Conservation (phyloP, 768 basidiomycete genomes). For the Suillus placidus region DNA sequence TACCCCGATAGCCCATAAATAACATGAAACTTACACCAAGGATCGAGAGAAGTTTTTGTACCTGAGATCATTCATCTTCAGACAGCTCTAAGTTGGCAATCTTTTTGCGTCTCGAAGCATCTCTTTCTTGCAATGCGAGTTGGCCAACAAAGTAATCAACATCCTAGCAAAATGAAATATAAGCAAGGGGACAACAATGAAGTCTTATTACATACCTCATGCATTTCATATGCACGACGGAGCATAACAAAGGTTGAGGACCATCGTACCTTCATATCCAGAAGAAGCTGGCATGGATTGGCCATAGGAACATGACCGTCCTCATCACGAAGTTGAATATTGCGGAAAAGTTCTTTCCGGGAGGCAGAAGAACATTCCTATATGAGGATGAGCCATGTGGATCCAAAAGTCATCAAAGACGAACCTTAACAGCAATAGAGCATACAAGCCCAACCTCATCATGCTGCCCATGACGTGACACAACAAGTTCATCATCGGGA, state of each 20-base stretch:
- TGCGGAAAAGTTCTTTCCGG: neutral
- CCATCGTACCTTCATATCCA: neutral
- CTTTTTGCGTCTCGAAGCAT: neutral
- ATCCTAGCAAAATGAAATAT: neutral
- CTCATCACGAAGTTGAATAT: neutral
- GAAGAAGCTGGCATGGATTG: neutral
- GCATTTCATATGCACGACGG: neutral
- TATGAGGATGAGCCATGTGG: neutral
- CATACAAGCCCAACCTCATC: neutral
- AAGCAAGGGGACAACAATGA: neutral
- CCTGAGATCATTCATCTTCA: neutral
- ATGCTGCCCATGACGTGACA: neutral
- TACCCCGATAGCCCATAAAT: neutral
- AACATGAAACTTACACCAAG: neutral
- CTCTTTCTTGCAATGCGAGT: neutral
- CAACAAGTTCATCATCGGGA: conserved; percentile 13
- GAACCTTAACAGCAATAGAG: neutral
- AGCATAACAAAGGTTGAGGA: neutral
- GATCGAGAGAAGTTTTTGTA: neutral
- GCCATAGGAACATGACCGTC: neutral
- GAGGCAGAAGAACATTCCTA: neutral
- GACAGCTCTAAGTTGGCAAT: neutral
- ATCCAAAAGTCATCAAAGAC: neutral
- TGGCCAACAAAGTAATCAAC: neutral
- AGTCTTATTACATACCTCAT: neutral